These are phyloP conservation scores for Malassezia caprae DNA, from an alignment of 1,284 basidiomycete genomes.

Conservation along the genomic window DNA sequence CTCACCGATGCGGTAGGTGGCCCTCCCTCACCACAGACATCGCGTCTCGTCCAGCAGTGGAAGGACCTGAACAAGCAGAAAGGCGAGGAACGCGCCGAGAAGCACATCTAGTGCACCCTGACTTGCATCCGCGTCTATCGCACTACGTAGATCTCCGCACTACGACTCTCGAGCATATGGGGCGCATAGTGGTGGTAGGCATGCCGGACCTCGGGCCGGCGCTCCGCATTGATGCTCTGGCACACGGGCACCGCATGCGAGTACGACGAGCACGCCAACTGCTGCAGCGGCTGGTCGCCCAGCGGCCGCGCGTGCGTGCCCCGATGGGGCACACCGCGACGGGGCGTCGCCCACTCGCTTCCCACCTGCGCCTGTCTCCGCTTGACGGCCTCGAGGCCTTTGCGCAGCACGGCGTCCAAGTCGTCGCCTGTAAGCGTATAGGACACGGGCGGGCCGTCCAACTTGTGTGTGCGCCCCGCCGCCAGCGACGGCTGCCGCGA, in stretches of 20 bases:
- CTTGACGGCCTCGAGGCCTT: slow-evolving; percentile 5
- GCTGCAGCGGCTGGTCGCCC: neutral
- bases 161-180: neutral
- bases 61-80: neutral
- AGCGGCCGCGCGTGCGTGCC: neutral
- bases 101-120: neutral
- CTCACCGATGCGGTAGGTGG: slow-evolving; percentile 9
- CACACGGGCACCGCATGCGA: neutral
- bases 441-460: neutral
- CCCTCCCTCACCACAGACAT: neutral
- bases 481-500: neutral
- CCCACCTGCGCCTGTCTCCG: neutral
- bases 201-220: neutral
- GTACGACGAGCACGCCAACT: neutral
- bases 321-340: no score
- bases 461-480: neutral
- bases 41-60: slow-evolving; percentile 1
- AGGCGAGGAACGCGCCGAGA: neutral
- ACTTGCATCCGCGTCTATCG: neutral
- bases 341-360: neutral
- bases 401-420: slow-evolving; percentile 1
- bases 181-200: neutral
- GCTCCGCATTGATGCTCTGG: neutral
- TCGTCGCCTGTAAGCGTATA: neutral
- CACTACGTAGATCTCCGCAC: neutral